Evolutionary conservation across 2,329 filamentous ascomycete genomes (phyloP).

Genomic region (Clonostachys solani): DNA sequence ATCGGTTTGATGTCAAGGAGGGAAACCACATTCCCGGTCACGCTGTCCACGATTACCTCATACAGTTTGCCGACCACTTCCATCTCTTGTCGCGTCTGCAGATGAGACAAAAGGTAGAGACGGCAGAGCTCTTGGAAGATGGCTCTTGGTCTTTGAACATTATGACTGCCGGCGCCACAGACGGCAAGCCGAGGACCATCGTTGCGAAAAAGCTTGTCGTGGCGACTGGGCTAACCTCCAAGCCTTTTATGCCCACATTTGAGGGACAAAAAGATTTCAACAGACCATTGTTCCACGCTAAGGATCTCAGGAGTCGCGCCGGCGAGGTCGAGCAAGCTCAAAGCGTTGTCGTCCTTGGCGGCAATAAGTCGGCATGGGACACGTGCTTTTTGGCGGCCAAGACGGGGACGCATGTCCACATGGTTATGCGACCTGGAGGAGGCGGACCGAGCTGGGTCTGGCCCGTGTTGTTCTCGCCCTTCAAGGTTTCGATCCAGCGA

Average conservation of each 20-base stretch:
- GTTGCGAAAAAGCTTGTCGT: constrained; percentile 35
- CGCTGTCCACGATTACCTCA: constrained; percentile 41
- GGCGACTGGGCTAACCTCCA: constrained; percentile 42
- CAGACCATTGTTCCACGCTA: constrained; percentile 34
- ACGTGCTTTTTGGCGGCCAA: constrained; percentile 49
- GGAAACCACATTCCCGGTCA: constrained; percentile 42
- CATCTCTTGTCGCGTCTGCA: constrained; percentile 27
- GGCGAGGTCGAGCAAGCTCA: constrained; percentile 20
- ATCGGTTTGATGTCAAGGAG: constrained; percentile 44
- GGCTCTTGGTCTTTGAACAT: too few species aligned
- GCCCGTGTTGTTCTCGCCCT: constrained; percentile 53
- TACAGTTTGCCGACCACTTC: constrained; percentile 30
- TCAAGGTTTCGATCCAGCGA: constrained; percentile 57
- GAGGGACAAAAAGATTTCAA: constrained; percentile 27
- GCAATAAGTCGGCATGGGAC: constrained; percentile 55
- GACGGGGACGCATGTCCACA: constrained; percentile 39
- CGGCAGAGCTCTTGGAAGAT: too few species aligned
- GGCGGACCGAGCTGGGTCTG: constrained; percentile 52
- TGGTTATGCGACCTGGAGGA: constrained; percentile 42
- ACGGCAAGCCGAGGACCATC: constrained; percentile 6
- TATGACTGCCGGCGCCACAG: constrained; percentile 1
- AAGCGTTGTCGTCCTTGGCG: constrained; percentile 42
- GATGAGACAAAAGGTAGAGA: too few species aligned
- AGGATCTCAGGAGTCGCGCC: constrained; percentile 20
- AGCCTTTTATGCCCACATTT: constrained; percentile 34